Conservation (phyloP, 169 alveolate species). For the Babesia ovis region DNA sequence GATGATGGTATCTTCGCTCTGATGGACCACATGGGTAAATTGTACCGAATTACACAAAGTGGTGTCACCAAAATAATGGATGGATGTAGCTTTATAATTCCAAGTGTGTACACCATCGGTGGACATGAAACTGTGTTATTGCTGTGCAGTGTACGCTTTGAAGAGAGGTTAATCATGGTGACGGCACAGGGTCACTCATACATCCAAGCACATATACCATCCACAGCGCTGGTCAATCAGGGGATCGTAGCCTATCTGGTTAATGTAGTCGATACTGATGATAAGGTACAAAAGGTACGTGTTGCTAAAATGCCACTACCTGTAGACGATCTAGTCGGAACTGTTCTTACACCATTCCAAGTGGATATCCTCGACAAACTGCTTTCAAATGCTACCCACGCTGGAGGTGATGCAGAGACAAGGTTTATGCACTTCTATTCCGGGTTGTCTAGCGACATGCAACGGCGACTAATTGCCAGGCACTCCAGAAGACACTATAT, state of each 20-base stretch:
- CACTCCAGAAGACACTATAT: constrained; percentile 26
- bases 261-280: constrained; percentile 7
- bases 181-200: not conserved
- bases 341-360: constrained; percentile 5
- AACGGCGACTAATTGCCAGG: constrained; percentile 35
- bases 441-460: constrained; percentile 12
- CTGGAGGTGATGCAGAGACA: not conserved
- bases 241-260: constrained; percentile 19
- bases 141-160: constrained; percentile 19
- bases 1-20: constrained; percentile 3
- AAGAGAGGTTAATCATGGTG: constrained; percentile 4
- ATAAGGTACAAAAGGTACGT: constrained; percentile 24
- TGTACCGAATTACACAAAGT: not conserved
- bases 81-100: constrained; percentile 9
- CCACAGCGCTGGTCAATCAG: constrained; percentile 11
- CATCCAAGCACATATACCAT: not conserved
- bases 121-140: not conserved
- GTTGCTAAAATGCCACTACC: constrained; percentile 20
- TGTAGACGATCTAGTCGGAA: constrained; percentile 2
- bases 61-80: constrained; percentile 5
- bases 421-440: not conserved
- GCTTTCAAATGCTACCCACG: not conserved
- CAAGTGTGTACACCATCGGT: not conserved
- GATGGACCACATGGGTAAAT: constrained; percentile 5
- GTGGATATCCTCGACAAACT: constrained; percentile 9